phyloP scores from a whole-genome alignment of 768 basidiomycete genomes.

The Dioszegia aurantiaca region DNA sequence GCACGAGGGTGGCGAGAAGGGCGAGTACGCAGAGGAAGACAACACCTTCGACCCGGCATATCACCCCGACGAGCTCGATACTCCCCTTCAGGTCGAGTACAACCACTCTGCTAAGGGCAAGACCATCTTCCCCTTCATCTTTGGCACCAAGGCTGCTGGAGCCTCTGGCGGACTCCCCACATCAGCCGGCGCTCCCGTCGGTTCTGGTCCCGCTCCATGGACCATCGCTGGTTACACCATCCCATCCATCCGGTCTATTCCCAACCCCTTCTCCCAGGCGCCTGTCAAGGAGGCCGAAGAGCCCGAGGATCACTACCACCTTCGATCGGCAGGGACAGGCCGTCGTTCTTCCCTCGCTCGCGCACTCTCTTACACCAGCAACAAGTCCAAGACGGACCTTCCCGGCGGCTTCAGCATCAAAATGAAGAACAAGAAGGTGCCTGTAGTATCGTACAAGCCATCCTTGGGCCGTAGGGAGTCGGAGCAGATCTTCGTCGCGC shows the following conservation, averaged over 20 bases:
- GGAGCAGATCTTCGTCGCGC: constrained; percentile 11
- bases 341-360: constrained; percentile 11
- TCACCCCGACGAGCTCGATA: constrained; percentile 11
- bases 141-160: neutral
- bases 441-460: neutral
- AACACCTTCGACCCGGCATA: neutral
- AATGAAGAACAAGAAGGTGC: constrained; percentile 4
- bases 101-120: neutral
- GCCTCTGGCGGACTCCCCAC: neutral
- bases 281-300: constrained; percentile 4
- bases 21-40: constrained; percentile 1
- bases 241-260: neutral
- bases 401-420: neutral
- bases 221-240: neutral
- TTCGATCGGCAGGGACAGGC: constrained; percentile 4
- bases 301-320: constrained; percentile 4
- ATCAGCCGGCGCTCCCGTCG: neutral
- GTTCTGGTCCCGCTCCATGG: neutral
- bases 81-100: constrained; percentile 5
- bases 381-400: neutral
- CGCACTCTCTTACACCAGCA: constrained; percentile 1
- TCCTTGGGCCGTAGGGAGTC: neutral
- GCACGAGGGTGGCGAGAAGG: neutral
- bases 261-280: neutral
- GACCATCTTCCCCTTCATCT: neutral